Percentiles rank a stretch among this genome's conserved stretches.
Evolutionary conservation across 2,329 filamentous ascomycete species (phyloP).

Genomic region (Gnomoniopsis smithogilvyi): DNA sequence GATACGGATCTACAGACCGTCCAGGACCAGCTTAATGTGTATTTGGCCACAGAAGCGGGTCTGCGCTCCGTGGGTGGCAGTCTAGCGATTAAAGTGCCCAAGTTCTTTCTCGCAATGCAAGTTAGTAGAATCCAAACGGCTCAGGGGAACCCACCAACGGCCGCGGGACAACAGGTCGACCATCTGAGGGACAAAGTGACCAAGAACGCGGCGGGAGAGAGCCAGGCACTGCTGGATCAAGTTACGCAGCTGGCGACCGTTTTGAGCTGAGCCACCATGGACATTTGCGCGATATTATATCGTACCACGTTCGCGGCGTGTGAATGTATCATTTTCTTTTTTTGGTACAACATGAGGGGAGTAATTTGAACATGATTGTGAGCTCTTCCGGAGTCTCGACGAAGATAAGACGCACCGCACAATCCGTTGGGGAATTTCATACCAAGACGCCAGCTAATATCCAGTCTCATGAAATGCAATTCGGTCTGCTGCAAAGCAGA

Average conservation of each 20-base stretch:
- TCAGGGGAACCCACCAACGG: slow-evolving; percentile 50
- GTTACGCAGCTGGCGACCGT: slow-evolving; percentile 38
- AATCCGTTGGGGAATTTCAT: slow-evolving; percentile 1
- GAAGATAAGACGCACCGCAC: slow-evolving; percentile 7
- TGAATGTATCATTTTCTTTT: neutral
- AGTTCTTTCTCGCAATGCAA: slow-evolving; percentile 61
- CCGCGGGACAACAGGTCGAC: slow-evolving; percentile 50
- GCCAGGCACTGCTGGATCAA: slow-evolving; percentile 46
- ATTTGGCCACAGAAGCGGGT: slow-evolving; percentile 58
- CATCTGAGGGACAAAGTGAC: slow-evolving; percentile 56
- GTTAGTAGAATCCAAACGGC: slow-evolving; percentile 57
- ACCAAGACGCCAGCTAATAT: slow-evolving; percentile 13
- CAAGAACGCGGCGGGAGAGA: slow-evolving; percentile 50
- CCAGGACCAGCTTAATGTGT: slow-evolving; percentile 52
- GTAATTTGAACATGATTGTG: neutral
- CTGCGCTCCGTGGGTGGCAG: slow-evolving; percentile 50
- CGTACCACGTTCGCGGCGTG: neutral
- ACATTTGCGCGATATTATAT: neutral
- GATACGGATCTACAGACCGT: slow-evolving; percentile 47
- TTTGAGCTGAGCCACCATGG: slow-evolving; percentile 15
- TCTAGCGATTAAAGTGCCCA: slow-evolving; percentile 58
- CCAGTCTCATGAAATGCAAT: neutral
- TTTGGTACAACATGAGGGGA: slow-evolving; percentile 9
- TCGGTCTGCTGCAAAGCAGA: neutral
- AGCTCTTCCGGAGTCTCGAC: neutral